Base-by-base conservation (phyloP, 2,329 filamentous ascomycete genomes). In the Scortechinia acanthostroma region DNA sequence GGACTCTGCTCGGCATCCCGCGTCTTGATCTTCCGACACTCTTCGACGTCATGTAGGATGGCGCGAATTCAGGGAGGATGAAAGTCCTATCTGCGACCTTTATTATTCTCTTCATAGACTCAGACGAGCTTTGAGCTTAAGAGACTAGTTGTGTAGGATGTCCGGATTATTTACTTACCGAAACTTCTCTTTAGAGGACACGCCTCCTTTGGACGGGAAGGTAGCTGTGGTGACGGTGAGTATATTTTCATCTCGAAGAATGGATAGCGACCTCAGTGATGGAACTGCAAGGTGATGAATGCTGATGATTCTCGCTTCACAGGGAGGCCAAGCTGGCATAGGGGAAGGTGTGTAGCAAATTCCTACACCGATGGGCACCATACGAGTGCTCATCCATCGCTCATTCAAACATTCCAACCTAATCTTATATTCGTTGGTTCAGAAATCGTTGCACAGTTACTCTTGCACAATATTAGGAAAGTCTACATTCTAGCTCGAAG, bases 221-320 rank as follows among this genome's bases (percentile, higher is more conserved):
- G 50, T 59, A 14, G 56, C 57, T 10, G 51, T 61, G 17, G 49
- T 63, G 14, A 62, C 58, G 20, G 35, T 40, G 20, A 10, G 35
- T 19, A 13, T 19, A 13, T 30, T 30, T 10, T 30, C 10, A 30
- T n/a, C 25, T 30, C n/a, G n/a, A n/a, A n/a, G n/a, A n/a, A 30
- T 30, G n/a, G 10, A 30, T 10, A 30, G 25, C 25, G n/a, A 10
- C 25, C 25, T n/a, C n/a, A n/a, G n/a, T n/a, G n/a, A n/a, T n/a
- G n/a, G n/a, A n/a, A 30, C 25, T 10, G n/a, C 25, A 30, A 10
- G 25, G 6, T 42, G 52, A 10, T 30, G 25, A 30, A 10, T 30
- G 10, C 35, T 13, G 6, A 40, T 40, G 6, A 6, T 40, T 6
- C 14, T 40, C 17, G 17, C 10, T 40, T 13, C 6, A 40, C 17